Evolutionary conservation across 352 stramenopile species (phyloP), one percentile per base, ranked within the genome.

Genomic region (Pythium vanterpoolii): DNA sequence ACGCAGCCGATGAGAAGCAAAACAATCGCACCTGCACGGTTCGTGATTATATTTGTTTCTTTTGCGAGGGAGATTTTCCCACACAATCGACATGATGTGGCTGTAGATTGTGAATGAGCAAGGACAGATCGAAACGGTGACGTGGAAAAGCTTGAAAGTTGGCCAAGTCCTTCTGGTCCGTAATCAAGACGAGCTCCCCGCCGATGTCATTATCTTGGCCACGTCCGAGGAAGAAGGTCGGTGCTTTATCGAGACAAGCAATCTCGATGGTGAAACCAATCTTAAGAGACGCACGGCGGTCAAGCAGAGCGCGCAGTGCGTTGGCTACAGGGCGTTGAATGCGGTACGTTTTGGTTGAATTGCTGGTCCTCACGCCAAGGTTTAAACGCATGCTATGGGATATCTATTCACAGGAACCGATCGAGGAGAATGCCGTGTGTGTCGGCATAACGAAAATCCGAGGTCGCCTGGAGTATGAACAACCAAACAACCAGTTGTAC

Each of bases 201-300:
- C 91, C 0, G 93, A 98, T 55, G 64, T 98, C 8, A 61, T 98
- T 0, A 79, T 97, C 27, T 63, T 98, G 0, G 72, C 83, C 4
- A 87, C 77, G 1, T 91, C 73, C 0, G 73, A 87, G 69, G 71
- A 76, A 60, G 71, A 93, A 72, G 82, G 83, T 0, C 55, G 81
- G 23, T 93, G 79, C 56, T 94, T 89, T 39, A 89, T 95, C 43
- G 83, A 96, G 73, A 97, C 89, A 13, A 81, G 81, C 8, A 93
- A 89, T 31, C 63, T 97, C 3, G 89, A 97, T 48, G 89, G 89
- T 1, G 89, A 97, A 51, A 96, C 86, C 2, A 96, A 97, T 52
- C 73, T 97, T 23, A 97, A 97, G 54, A 61, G 79, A 16, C 69
- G 87, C 42, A 55, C 83, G 31, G 78, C 74, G 16, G 66, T 86